Evolutionary conservation across 129 eudicot genomes (phyloP), one percentile per base, ranked within the genome.

Genomic region (Arctium minus): DNA sequence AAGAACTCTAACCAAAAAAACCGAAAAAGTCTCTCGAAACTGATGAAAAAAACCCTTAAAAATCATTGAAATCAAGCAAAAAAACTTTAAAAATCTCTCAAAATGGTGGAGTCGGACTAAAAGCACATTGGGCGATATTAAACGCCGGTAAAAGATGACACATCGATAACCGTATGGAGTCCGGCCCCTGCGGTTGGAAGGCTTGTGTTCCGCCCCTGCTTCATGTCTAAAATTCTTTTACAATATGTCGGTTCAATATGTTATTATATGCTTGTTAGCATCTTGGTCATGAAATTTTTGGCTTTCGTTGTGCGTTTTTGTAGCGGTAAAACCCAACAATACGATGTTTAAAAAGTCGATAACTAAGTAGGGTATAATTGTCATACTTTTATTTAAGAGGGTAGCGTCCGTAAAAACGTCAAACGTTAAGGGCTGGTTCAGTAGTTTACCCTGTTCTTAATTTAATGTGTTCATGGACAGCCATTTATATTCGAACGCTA

Each of bases 401-500:
- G 70, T 71, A 48, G 29, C 18, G 71, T 48, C 1, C 33, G 83
- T 80, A 35, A 46, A 32, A 33, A n/a, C 8, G 5, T 56, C 22
- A 77, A 77, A 77, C 32, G 56, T 77, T 27, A 35, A 15, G 72
- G 80, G 72, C 8, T 67, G 33, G 33, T 56, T 53, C 7, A 6
- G 5, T n/a, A 31, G 0, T 29, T 56, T 17, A 8, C 13, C 6
- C 6, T 44, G 32, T 77, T 56, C 80, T 38, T 77, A 9, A 60
- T 77, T 65, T 78, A 29, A 78, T 39, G 56, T 13, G 74, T 78
- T 67, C 10, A 78, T 65, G 46, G 62, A 40, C 72, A 29, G 0
- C 39, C 73, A 81, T 18, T 73, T 22, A 73, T 27, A 81, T 81
- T 81, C 42, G 15, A 81, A 81, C 77, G 70, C 48, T 71, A 71